These are phyloP conservation scores for Trichoderma arundinaceum DNA, from an alignment of 2,329 filamentous ascomycete species.

Conservation along the genomic window DNA sequence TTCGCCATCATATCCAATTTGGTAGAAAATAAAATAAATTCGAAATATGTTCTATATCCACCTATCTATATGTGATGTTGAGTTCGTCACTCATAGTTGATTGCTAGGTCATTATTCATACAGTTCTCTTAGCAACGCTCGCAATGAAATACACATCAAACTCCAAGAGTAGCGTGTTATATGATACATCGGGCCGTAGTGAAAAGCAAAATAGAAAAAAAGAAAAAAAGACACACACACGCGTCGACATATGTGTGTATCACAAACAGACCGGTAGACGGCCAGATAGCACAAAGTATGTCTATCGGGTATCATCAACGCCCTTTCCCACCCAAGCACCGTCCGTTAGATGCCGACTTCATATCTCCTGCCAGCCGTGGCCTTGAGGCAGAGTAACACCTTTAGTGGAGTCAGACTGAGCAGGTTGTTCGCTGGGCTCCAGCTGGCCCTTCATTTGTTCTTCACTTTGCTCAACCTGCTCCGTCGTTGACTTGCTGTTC, in stretches of 20 bases:
- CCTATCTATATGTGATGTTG: not conserved
- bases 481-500: constrained; percentile 40
- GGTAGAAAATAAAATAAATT: not conserved
- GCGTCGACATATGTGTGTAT: not conserved
- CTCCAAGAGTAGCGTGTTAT: not conserved
- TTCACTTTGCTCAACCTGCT: constrained; percentile 47
- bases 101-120: constrained; percentile 8
- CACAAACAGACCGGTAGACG: not conserved
- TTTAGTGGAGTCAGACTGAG: not conserved
- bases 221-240: not conserved
- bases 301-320: constrained; percentile 13
- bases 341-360: constrained; percentile 41
- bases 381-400: constrained; percentile 46
- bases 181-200: not conserved
- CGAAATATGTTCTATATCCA: not conserved
- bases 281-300: not conserved
- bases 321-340: not conserved
- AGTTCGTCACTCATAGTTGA: not conserved
- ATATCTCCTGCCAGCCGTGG: constrained; percentile 57
- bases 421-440: constrained; percentile 42
- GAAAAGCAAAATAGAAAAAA: no score
- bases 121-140: not conserved
- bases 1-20: no score
- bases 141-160: not conserved
- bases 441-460: constrained; percentile 45